Percentiles rank a stretch among this genome's conserved stretches.
Evolutionary conservation across 106 monocot species (phyloP).

Genomic region (Phalaenopsis aphrodite): DNA sequence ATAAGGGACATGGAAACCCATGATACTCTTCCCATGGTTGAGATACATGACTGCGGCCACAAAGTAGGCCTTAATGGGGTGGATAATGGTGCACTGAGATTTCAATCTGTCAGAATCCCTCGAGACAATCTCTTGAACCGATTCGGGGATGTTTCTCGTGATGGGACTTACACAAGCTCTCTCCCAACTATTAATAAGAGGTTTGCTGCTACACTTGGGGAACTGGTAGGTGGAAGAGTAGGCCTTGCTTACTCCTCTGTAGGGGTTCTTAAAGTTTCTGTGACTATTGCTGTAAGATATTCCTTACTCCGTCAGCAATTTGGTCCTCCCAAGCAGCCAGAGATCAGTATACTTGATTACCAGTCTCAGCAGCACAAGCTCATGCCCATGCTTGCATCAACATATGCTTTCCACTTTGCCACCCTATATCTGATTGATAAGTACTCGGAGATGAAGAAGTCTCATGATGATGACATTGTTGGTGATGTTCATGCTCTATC

Average conservation of each 20-base stretch:
- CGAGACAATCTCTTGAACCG: constrained; percentile 86
- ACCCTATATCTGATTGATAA: constrained; percentile 51
- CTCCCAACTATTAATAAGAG: constrained; percentile 68
- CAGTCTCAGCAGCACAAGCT: constrained; percentile 93
- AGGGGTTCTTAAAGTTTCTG: constrained; percentile 62
- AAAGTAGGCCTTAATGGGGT: constrained; percentile 95
- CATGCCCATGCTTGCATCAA: constrained; percentile 95
- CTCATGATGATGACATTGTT: constrained; percentile 56
- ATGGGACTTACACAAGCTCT: constrained; percentile 72
- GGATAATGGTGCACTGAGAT: constrained; percentile 87
- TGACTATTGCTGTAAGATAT: constrained; percentile 80
- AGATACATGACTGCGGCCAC: constrained; percentile 95
- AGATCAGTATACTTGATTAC: constrained; percentile 85
- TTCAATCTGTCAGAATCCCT: constrained; percentile 68
- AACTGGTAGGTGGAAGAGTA: constrained; percentile 87
- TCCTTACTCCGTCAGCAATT: constrained; percentile 93
- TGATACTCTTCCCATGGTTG: constrained; percentile 60
- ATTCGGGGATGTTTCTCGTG: constrained; percentile 80
- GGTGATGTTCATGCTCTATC: constrained; percentile 85
- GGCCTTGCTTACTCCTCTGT: constrained; percentile 75
- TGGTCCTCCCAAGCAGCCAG: constrained; percentile 76
- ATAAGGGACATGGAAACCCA: constrained; percentile 79
- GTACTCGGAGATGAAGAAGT: constrained; percentile 79
- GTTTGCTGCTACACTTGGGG: constrained; percentile 90
- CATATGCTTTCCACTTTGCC: constrained; percentile 93